These are phyloP conservation scores for Verticillium tricorpus DNA, from an alignment of 2,329 filamentous ascomycete genomes.

Conservation along the genomic window DNA sequence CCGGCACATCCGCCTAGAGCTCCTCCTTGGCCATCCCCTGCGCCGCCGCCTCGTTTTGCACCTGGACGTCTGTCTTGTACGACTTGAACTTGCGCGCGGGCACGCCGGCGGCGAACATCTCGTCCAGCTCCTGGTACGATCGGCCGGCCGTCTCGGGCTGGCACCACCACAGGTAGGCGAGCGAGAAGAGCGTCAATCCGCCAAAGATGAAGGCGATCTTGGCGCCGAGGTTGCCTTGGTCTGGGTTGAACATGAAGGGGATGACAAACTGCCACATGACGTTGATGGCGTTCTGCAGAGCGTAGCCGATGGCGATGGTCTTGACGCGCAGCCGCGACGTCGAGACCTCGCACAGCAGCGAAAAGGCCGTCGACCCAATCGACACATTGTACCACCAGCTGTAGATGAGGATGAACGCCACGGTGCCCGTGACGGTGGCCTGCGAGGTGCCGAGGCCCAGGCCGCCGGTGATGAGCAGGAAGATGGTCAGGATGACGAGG, in stretches of 20 bases:
- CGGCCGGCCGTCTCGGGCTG: conserved; percentile 29
- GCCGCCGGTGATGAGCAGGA: conserved; percentile 35
- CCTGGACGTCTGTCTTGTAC: conserved; percentile 11
- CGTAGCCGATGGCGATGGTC: conserved; percentile 33
- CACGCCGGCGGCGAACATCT: conserved; percentile 20
- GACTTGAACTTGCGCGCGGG: conserved; percentile 19
- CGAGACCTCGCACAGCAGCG: conserved; percentile 30
- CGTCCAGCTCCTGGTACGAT: conserved; percentile 20
- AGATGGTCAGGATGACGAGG: conserved; percentile 24
- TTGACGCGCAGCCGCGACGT: conserved; percentile 32
- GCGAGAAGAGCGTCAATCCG: conserved; percentile 22
- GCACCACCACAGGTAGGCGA: conserved; percentile 27
- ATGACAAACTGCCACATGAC: conserved; percentile 12
- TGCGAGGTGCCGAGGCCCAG: conserved; percentile 12
- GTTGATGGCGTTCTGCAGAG: conserved; percentile 22
- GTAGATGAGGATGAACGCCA: conserved; percentile 32
- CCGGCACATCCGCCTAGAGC: background rate
- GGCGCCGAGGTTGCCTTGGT: conserved; percentile 25
- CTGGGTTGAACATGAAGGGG: conserved; percentile 19
- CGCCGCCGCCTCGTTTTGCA: conserved; percentile 2
- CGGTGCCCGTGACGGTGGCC: conserved; percentile 22
- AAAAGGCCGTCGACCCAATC: conserved; percentile 34
- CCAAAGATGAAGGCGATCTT: conserved; percentile 38
- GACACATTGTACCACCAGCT: conserved; percentile 33
- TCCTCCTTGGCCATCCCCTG: background rate